phyloP scores from a whole-genome alignment of 768 basidiomycete genomes.

The Leccinum uliginosum region DNA sequence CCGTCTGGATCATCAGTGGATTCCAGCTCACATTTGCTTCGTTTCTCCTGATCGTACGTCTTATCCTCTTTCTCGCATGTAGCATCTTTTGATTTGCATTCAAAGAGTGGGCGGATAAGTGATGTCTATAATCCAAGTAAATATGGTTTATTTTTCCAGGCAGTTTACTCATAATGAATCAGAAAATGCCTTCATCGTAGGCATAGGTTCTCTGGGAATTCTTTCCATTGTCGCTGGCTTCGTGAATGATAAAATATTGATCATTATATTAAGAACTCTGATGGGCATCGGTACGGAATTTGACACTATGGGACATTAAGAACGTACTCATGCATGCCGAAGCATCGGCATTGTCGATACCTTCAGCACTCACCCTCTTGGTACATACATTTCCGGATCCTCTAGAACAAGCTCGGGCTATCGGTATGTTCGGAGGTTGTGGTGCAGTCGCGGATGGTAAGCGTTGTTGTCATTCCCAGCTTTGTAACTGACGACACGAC shows the following conservation, averaged over 20 bases:
- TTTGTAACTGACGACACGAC: background rate
- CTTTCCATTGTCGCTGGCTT: constrained; percentile 47
- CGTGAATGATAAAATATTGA: constrained; percentile 38
- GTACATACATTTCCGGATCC: constrained; percentile 48
- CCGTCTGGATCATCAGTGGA: constrained; percentile 40
- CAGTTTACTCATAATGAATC: constrained; percentile 28
- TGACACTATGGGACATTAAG: background rate
- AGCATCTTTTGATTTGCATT: constrained; percentile 7
- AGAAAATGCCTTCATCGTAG: constrained; percentile 41
- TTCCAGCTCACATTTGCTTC: constrained; percentile 47
- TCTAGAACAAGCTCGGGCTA: constrained; percentile 42
- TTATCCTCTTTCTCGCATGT: background rate
- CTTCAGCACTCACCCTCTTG: constrained; percentile 47
- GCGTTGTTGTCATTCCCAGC: background rate
- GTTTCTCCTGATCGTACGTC: constrained; percentile 27
- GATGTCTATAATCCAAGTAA: constrained; percentile 31
- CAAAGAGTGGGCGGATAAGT: constrained; percentile 24
- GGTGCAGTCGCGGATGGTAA: constrained; percentile 44
- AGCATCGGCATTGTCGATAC: constrained; percentile 48
- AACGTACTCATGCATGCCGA: constrained; percentile 7
- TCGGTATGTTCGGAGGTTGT: constrained; percentile 43
- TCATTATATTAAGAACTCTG: constrained; percentile 50
- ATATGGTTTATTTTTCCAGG: constrained; percentile 16
- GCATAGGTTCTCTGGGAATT: constrained; percentile 38
- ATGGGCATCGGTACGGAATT: constrained; percentile 43